A percentile compares a stretch with the other conserved stretches of the same genome.
phyloP scores from a whole-genome alignment of 129 eudicot species.

The Flaveria robusta region DNA sequence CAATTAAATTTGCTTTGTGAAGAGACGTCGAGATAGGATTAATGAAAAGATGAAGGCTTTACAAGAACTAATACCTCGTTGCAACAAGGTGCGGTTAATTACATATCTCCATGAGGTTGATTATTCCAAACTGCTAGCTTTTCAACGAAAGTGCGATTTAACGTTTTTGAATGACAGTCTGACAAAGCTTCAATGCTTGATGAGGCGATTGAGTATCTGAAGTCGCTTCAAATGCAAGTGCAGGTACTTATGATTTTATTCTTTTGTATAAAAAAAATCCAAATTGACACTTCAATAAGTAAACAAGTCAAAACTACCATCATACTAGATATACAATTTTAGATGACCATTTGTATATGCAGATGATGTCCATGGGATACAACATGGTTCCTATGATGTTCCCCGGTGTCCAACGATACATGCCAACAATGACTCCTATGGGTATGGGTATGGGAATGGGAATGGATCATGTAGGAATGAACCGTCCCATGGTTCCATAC shows the following conservation, averaged over 20 bases:
- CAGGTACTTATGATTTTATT: conserved; percentile 46
- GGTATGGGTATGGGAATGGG: conserved; percentile 53
- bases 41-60: conserved; percentile 82
- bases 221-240: conserved; percentile 80
- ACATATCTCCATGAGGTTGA: background rate
- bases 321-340: background rate
- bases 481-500: conserved; percentile 58
- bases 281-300: background rate
- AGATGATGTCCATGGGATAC: conserved; percentile 95
- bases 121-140: background rate
- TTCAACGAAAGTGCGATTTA: background rate
- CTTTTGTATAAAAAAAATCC: background rate
- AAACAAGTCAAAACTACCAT: background rate
- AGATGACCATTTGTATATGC: conserved; percentile 25
- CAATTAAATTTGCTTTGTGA: conserved; percentile 15
- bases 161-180: conserved; percentile 42
- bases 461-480: conserved; percentile 64
- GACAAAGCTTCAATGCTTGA: conserved; percentile 96
- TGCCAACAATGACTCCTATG: conserved; percentile 68
- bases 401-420: conserved; percentile 75
- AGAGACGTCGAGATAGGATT: conserved; percentile 93
- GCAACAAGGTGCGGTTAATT: conserved; percentile 76
- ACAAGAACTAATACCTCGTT: conserved; percentile 89
- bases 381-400: conserved; percentile 86
- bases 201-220: conserved; percentile 82